A percentile compares a stretch with the other conserved stretches of the same genome.
These are phyloP conservation scores for Didymella pinodella DNA, from an alignment of 2,329 filamentous ascomycete species.

Conservation along the genomic window DNA sequence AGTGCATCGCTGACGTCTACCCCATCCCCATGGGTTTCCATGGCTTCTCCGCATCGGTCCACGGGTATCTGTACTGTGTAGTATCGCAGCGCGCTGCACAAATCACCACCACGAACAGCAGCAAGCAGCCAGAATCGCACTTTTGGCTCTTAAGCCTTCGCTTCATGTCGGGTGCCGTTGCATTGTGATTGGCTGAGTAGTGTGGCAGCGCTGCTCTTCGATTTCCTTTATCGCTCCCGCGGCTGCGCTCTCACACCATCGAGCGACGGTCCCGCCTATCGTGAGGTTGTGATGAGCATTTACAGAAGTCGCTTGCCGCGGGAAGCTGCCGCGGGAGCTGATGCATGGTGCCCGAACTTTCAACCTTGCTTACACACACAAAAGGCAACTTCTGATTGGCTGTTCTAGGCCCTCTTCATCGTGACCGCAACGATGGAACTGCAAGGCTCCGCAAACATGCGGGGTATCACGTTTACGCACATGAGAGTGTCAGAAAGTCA, in stretches of 20 bases:
- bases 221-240: conserved; percentile 6
- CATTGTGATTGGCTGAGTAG: not conserved
- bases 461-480: not conserved
- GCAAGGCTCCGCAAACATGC: not conserved
- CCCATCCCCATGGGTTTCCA: conserved; percentile 7
- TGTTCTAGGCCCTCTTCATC: not conserved
- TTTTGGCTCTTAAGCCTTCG: conserved; percentile 2
- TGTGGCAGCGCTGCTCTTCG: not conserved
- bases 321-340: conserved; percentile 20
- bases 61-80: too few relatives aligned
- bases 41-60: conserved; percentile 6
- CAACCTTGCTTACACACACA: conserved; percentile 1
- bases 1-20: not conserved
- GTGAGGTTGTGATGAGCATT: not conserved
- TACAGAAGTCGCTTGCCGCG: conserved; percentile 4
- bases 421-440: not conserved
- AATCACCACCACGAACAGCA: not conserved
- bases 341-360: not conserved
- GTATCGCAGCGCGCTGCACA: not conserved
- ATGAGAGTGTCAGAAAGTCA: not conserved
- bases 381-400: conserved; percentile 9
- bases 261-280: conserved; percentile 1
- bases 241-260: conserved; percentile 4
- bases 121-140: not conserved
- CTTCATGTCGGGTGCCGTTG: not conserved